Conservation (phyloP, 2,329 filamentous ascomycete genomes). For the Tolypocladium cylindrosporum region DNA sequence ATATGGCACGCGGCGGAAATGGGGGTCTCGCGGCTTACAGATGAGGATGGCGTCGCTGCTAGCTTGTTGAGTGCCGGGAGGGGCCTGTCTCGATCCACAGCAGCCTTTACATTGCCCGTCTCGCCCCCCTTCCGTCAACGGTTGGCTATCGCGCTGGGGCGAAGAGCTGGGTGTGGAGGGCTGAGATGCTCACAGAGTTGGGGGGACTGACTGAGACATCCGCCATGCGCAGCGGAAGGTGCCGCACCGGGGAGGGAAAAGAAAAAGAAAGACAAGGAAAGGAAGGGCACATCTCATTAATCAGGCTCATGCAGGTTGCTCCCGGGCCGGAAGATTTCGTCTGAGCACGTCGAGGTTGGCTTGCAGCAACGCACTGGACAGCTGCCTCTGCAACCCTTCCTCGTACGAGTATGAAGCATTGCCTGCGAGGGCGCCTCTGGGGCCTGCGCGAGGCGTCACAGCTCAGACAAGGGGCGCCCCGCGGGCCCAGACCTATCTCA, state of each 20-base stretch:
- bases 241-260: background rate
- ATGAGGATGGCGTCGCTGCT: background rate
- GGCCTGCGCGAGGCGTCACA: background rate
- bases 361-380: no score
- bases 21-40: background rate
- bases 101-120: background rate
- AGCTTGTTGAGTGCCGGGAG: background rate
- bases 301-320: background rate
- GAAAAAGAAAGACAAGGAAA: background rate
- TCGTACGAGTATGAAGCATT: no score
- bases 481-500: background rate
- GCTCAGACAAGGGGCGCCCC: background rate
- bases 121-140: background rate
- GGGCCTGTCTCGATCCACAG: background rate
- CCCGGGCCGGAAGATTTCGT: background rate
- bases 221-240: background rate
- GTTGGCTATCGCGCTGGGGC: background rate
- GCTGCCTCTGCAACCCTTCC: no score
- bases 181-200: background rate
- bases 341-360: no score
- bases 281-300: background rate
- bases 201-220: background rate
- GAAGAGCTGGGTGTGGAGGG: background rate
- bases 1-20: background rate
- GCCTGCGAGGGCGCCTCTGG: no score